These are phyloP conservation scores for Hyaloscypha variabilis DNA, from an alignment of 495 filamentous ascomycete genomes.

Conservation along the genomic window DNA sequence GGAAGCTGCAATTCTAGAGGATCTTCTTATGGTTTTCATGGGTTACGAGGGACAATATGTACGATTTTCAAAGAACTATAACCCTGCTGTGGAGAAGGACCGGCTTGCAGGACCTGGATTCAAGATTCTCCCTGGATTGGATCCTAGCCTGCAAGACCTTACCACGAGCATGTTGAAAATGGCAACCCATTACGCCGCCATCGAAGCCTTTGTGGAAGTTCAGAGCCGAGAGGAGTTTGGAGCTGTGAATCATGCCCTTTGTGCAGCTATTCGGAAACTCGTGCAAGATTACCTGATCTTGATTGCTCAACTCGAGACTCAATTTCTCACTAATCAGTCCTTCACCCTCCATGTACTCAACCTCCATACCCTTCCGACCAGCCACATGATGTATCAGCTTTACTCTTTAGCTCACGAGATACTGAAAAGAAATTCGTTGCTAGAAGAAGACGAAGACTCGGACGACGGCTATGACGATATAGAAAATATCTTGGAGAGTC, in stretches of 20 bases:
- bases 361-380: slow-evolving; percentile 85
- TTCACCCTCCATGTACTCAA: slow-evolving; percentile 94
- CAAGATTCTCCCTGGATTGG: slow-evolving; percentile 78
- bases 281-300: slow-evolving; percentile 92
- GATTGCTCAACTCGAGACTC: slow-evolving; percentile 89
- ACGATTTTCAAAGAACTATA: slow-evolving; percentile 78
- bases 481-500: slow-evolving; percentile 84
- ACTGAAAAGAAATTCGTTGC: slow-evolving; percentile 79
- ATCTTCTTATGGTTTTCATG: slow-evolving; percentile 94
- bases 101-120: slow-evolving; percentile 80
- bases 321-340: slow-evolving; percentile 79
- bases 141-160: slow-evolving; percentile 88
- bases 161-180: slow-evolving; percentile 89
- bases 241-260: slow-evolving; percentile 93
- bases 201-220: slow-evolving; percentile 92
- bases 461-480: slow-evolving; percentile 82
- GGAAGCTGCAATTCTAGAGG: slow-evolving; percentile 84
- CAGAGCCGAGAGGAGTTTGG: slow-evolving; percentile 93
- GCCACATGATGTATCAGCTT: slow-evolving; percentile 85
- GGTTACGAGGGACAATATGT: slow-evolving; percentile 98
- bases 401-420: slow-evolving; percentile 87
- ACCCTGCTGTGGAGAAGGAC: slow-evolving; percentile 82
- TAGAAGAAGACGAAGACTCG: slow-evolving; percentile 86
- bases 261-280: slow-evolving; percentile 87
- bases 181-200: slow-evolving; percentile 88